These are phyloP conservation scores for Pezicula carpinea DNA, from an alignment of 2,329 filamentous ascomycete genomes.

Conservation along the genomic window DNA sequence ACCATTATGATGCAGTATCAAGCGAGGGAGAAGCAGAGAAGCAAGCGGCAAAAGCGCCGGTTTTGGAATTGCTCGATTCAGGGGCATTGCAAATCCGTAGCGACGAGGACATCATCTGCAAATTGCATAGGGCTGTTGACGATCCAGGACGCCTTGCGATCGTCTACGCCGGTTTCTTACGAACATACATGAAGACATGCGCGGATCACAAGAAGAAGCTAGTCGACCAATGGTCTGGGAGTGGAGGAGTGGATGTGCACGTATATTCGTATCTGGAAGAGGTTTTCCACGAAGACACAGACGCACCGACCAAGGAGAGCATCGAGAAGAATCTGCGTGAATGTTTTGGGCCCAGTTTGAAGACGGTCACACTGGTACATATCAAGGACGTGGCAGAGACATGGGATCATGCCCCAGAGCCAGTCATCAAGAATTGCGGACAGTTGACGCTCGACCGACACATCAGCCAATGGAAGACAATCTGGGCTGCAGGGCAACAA, in stretches of 20 bases:
- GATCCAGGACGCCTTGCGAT: constrained; percentile 17
- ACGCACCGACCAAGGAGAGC: constrained; percentile 7
- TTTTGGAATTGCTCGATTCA: constrained; percentile 16
- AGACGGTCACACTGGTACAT: constrained; percentile 11
- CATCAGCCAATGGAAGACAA: constrained; percentile 11
- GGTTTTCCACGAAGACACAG: constrained; percentile 9
- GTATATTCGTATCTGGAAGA: constrained; percentile 17
- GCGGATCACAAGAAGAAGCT: constrained; percentile 15
- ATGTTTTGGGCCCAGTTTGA: constrained; percentile 14
- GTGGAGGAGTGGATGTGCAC: constrained; percentile 16
- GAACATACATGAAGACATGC: constrained; percentile 17
- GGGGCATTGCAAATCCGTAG: constrained; percentile 14
- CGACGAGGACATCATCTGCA: constrained; percentile 12
- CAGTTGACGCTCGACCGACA: constrained; percentile 12
- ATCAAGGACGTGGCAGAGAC: constrained; percentile 11
- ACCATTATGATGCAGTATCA: background rate
- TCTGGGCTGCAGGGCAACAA: constrained; percentile 1
- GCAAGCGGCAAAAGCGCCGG: background rate
- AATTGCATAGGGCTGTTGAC: constrained; percentile 10
- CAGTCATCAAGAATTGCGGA: constrained; percentile 9
- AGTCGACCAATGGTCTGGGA: constrained; percentile 15
- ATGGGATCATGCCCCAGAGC: constrained; percentile 6
- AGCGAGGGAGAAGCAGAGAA: background rate
- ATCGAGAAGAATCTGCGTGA: constrained; percentile 12
- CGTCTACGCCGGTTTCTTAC: constrained; percentile 16